These are phyloP conservation scores for Fusarium abutilonis DNA, from an alignment of 2,329 filamentous ascomycete genomes.

Conservation along the genomic window DNA sequence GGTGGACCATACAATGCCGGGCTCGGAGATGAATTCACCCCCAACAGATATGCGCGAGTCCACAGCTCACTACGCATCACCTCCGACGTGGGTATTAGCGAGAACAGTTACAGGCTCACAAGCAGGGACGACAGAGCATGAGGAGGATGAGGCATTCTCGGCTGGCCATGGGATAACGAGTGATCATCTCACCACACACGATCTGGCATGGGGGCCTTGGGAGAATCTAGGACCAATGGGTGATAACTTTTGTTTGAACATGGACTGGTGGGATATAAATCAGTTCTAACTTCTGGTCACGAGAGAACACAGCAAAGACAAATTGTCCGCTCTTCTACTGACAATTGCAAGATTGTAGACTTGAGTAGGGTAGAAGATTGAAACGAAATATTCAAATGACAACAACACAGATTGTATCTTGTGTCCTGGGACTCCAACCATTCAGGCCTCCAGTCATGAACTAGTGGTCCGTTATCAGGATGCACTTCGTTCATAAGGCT, in stretches of 20 bases:
- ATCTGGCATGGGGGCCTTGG: conserved; percentile 34
- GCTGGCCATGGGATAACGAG: neutral
- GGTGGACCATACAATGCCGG: neutral
- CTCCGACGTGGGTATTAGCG: conserved; percentile 18
- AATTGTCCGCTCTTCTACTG: too few species aligned
- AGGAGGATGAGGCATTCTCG: fast-evolving
- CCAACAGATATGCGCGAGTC: conserved; percentile 30
- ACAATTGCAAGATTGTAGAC: too few species aligned
- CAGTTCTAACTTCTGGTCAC: conserved; percentile 10
- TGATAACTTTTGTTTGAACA: neutral
- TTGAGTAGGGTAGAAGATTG: too few species aligned
- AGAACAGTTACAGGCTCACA: neutral
- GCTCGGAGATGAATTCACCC: neutral
- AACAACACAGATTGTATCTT: too few species aligned
- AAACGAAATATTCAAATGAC: too few species aligned
- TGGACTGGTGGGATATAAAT: conserved; percentile 32
- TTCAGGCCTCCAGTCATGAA: neutral
- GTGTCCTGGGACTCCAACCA: neutral
- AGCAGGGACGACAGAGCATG: neutral
- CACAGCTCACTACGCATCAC: conserved; percentile 32
- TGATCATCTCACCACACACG: neutral
- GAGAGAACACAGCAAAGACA: too few species aligned
- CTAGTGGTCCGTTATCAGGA: conserved; percentile 1
- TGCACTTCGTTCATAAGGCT: conserved; percentile 61
- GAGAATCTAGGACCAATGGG: conserved; percentile 22